Base-by-base conservation (phyloP, 768 basidiomycete genomes). In the Tulasnella sp. region DNA sequence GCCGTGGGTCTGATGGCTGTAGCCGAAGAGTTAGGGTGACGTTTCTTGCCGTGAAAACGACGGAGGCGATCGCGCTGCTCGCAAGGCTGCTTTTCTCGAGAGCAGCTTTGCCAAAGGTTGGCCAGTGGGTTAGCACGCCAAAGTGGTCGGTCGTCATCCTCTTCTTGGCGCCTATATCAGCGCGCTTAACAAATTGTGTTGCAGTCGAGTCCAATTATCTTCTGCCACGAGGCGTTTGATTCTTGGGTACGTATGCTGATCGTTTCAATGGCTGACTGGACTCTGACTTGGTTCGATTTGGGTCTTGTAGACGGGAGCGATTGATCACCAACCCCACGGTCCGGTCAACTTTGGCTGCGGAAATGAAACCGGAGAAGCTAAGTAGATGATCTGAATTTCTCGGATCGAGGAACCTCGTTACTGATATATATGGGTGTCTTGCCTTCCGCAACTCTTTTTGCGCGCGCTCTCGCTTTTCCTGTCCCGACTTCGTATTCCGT, bases 1-100 rank as follows among this genome's bases (percentile, higher is more conserved):
- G n/a, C 54, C 54, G 54, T 54, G 54, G 54, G 54, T 54, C 54
- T 54, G 54, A 54, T n/a, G 54, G 54, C 54, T 54, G 24, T 54
- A 54, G n/a, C 54, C 54, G 4, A 54, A 24, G 54, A 22, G 54
- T 54, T 1, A 22, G 54, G 9, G 54, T 7, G n/a, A 7, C 54
- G 54, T 24, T 7, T 54, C 7, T 7, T 7, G 54, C 54, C 54
- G n/a, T 22, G 22, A 54, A n/a, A 8, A n/a, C 54, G 54, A 54
- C 24, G 9, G 37, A 9, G 4, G 54, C 54, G 54, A 24, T 54
- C 6, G 4, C 24, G n/a, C 22, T 2, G 54, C 54, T 54, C 24
- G 54, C 24, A 54, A 54, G 54, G 24, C n/a, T 54, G 54, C 54
- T 54, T 46, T 22, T 54, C n/a, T 54, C 54, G 54, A n/a, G 24